Conservation (phyloP, 345 rosid genomes). For the Microcos paniculata region DNA sequence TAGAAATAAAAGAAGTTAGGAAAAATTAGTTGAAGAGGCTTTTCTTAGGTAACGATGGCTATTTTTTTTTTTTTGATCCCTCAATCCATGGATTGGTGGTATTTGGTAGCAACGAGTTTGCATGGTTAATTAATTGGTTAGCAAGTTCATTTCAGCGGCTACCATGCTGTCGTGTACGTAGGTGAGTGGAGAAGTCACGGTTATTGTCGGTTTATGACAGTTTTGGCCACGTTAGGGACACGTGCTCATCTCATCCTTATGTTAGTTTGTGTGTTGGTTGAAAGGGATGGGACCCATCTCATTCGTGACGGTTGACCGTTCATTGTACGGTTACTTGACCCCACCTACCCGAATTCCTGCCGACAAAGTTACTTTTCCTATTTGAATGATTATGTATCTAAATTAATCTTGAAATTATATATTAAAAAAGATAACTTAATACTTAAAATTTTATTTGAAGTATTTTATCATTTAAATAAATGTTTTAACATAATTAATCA, state of each 20-base stretch:
- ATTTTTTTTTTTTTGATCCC: no score
- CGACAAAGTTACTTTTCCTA: slow-evolving; percentile 32
- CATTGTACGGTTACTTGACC: slow-evolving; percentile 21
- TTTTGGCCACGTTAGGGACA: slow-evolving; percentile 41
- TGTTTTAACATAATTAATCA: no score
- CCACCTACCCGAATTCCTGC: slow-evolving; percentile 31
- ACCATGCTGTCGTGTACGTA: neutral
- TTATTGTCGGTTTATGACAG: slow-evolving; percentile 39
- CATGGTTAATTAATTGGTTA: neutral
- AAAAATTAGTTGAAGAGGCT: no score
- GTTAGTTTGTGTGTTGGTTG: slow-evolving; percentile 3
- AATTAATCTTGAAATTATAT: no score
- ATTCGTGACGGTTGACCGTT: slow-evolving; percentile 48
- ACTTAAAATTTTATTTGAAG: no score
- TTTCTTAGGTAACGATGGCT: no score
- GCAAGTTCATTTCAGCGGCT: neutral
- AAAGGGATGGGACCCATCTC: slow-evolving; percentile 17
- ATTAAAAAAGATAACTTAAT: no score
- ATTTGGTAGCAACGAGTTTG: neutral
- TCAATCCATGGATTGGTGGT: no score
- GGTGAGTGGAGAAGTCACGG: slow-evolving; percentile 15
- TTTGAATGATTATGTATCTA: no score
- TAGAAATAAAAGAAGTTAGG: no score
- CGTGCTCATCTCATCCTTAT: slow-evolving; percentile 30
- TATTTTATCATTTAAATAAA: no score